These are phyloP conservation scores for Xylaria sp. DNA, from an alignment of 2,329 filamentous ascomycete species.

Conservation along the genomic window DNA sequence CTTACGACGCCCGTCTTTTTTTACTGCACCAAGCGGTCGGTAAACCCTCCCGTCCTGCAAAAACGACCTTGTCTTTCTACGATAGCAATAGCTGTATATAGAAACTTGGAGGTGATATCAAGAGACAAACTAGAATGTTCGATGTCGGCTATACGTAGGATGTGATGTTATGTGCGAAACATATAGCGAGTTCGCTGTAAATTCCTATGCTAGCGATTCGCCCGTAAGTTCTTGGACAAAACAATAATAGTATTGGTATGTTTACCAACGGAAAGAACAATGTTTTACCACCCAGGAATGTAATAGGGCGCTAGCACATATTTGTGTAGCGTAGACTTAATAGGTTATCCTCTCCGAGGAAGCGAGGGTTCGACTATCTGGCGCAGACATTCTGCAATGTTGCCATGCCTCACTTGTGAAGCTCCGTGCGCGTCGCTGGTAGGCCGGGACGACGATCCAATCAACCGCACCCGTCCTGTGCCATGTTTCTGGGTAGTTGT, in stretches of 20 bases:
- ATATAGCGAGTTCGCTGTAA: not conserved
- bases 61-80: too few species aligned
- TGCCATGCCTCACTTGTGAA: constrained; percentile 22
- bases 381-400: not conserved
- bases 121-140: not conserved
- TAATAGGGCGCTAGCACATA: not conserved
- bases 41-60: not conserved
- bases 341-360: not conserved
- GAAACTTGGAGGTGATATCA: too few species aligned
- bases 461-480: constrained; percentile 11
- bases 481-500: not conserved
- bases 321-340: not conserved
- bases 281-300: not conserved
- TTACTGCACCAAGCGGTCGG: not conserved
- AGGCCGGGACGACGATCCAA: constrained; percentile 4
- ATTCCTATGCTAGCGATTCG: not conserved
- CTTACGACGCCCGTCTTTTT: not conserved
- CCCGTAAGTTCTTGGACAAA: not conserved
- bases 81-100: too few species aligned
- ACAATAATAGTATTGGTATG: not conserved
- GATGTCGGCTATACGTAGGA: not conserved
- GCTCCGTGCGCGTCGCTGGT: constrained; percentile 16
- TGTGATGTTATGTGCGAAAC: constrained; percentile 1
- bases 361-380: constrained; percentile 3
- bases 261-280: not conserved